Evolutionary conservation across 2,329 filamentous ascomycete species (phyloP), one percentile per base, ranked within the genome.

Genomic region (Chrysoporthe deuterocubensis): DNA sequence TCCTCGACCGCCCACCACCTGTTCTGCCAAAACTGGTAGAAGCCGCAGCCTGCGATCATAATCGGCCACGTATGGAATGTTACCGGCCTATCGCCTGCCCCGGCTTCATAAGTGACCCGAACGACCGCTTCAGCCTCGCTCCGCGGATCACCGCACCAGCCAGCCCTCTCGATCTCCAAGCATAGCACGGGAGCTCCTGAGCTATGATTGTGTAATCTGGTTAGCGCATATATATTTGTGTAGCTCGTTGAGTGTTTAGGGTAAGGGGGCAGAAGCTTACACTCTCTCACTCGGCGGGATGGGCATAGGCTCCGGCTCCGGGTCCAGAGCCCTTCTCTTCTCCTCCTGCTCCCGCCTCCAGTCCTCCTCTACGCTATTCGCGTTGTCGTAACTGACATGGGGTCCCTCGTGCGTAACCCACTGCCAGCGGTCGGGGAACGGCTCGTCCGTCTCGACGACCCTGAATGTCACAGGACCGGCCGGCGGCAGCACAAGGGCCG

Each of bases 321-420:
- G 13, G 43, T 46, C 43, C 11, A 18, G 13, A 11, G 14, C 13
- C 13, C 14, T 46, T 46, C 3, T 18, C 43, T 46, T 46, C 13
- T 46, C n/a, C 48, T 26, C 48, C n/a, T 52, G 6, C 48, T 52
- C 48, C 48, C n/a, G 48, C 48, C 48, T 52, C 48, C 48, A 32
- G n/a, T 26, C 21, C 5, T 52, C 4, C 48, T 52, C 48, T 13
- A 26, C 18, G 8, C 18, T 9, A n/a, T 52, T 52, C 5, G 48
- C 48, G 18, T 26, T 21, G 16, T 52, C 48, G 9, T 52, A 52
- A 9, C 48, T 6, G 21, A 52, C 48, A 9, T 52, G 18, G 6
- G 48, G 48, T 2, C 48, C 48, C 21, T 52, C 48, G 9, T 26
- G n/a, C 48, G n/a, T 26, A n/a, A 52, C 11, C 18, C 48, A 52